A percentile compares a stretch with the other conserved stretches of the same genome.
phyloP scores from a whole-genome alignment of 768 basidiomycete species.

The Sutorius australiensis region DNA sequence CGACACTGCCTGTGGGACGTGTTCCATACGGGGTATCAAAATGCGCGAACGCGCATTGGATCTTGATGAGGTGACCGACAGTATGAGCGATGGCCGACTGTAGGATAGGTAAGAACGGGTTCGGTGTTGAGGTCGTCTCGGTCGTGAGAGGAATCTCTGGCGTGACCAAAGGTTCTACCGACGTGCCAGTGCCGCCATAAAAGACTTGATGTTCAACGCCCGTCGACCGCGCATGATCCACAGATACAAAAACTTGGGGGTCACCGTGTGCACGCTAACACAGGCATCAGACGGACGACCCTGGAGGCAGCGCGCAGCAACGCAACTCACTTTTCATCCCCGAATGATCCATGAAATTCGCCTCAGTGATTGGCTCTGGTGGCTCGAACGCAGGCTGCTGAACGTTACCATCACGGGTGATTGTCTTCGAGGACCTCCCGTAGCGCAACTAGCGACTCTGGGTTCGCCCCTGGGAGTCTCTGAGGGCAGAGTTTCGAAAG shows the following conservation, averaged over 20 bases:
- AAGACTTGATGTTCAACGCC: constrained; percentile 26
- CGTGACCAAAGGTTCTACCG: constrained; percentile 12
- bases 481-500: no score
- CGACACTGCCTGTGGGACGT: constrained; percentile 24
- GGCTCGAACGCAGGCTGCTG: no score
- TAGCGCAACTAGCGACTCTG: no score
- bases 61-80: constrained; percentile 32
- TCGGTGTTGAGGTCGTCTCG: constrained; percentile 25
- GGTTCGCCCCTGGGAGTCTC: no score
- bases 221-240: constrained; percentile 33
- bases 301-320: no score
- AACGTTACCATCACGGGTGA: no score
- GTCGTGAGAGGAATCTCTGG: constrained; percentile 3
- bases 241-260: constrained; percentile 26
- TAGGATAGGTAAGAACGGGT: constrained; percentile 40
- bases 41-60: constrained; percentile 35
- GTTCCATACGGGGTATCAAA: constrained; percentile 30
- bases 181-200: constrained; percentile 29
- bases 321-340: no score
- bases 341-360: no score
- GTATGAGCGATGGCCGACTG: constrained; percentile 37
- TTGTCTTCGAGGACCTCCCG: no score
- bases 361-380: no score
- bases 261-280: constrained; percentile 28
- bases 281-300: no score